Evolutionary conservation across 306 rosid genomes (phyloP).

Genomic region (Vicia sativa): DNA sequence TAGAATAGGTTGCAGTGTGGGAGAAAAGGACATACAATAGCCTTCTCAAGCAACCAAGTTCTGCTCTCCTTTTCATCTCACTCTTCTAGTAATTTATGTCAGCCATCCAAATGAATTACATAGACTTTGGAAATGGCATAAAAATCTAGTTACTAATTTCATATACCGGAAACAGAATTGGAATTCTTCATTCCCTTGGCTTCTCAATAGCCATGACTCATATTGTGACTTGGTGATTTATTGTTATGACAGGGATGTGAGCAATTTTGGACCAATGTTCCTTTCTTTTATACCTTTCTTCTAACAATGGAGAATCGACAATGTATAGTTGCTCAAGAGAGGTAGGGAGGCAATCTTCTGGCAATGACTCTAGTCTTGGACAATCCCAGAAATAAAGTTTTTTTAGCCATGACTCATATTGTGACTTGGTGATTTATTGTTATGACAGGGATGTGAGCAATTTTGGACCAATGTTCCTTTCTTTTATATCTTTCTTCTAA

Average conservation of each 20-base stretch:
- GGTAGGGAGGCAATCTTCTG: neutral
- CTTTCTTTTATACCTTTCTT: neutral
- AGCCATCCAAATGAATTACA: too few relatives aligned
- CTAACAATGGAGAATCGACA: neutral
- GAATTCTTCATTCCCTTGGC: too few relatives aligned
- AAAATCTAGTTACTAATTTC: too few relatives aligned
- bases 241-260: neutral
- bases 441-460: neutral
- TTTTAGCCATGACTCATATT: neutral
- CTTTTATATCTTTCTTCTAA: neutral
- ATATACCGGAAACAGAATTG: too few relatives aligned
- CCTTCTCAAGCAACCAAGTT: too few relatives aligned
- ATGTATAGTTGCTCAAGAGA: neutral
- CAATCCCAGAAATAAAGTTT: rapidly evolving
- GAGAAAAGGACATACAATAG: too few relatives aligned
- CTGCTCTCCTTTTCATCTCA: too few relatives aligned
- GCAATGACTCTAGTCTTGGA: neutral
- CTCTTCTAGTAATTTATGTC: too few relatives aligned
- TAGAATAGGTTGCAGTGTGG: too few relatives aligned
- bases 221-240: neutral
- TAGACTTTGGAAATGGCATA: too few relatives aligned
- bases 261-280: neutral
- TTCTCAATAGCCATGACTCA: neutral
- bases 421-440: neutral
- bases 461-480: neutral